Evolutionary conservation across 179 eudicot species (phyloP).

Genomic region (Carnegiea gigantea): DNA sequence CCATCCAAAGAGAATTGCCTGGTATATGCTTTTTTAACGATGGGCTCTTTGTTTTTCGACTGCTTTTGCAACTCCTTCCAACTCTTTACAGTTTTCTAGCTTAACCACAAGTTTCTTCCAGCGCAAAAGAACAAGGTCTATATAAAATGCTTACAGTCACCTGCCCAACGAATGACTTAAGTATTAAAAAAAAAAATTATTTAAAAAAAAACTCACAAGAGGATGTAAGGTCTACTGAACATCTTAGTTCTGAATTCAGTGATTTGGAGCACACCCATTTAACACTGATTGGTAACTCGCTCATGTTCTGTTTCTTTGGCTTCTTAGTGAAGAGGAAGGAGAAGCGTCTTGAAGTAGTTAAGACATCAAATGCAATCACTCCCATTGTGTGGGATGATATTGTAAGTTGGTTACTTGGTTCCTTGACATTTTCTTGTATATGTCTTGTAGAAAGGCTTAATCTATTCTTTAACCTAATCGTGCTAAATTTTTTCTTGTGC

Average conservation of each 20-base stretch:
- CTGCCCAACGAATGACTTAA: no score
- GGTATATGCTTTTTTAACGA: no score
- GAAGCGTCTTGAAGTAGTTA: constrained; percentile 66
- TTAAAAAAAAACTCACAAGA: not conserved
- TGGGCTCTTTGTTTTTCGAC: no score
- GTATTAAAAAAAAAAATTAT: no score
- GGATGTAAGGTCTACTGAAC: not conserved
- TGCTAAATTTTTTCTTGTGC: constrained; percentile 32
- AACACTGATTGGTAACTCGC: not conserved
- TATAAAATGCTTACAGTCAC: no score
- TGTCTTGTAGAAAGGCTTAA: not conserved
- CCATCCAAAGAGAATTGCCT: not conserved
- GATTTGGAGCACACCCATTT: not conserved
- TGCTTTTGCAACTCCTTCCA: no score
- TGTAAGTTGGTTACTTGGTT: constrained; percentile 44
- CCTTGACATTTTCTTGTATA: not conserved
- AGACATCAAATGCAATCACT: constrained; percentile 71
- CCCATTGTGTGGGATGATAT: constrained; percentile 87
- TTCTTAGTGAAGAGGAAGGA: constrained; percentile 74
- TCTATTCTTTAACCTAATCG: not conserved
- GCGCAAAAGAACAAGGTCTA: no score
- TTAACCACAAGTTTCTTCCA: no score
- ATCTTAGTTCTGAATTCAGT: not conserved
- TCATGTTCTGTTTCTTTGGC: constrained; percentile 1
- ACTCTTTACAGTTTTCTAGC: no score